Evolutionary conservation across 1,284 basidiomycete species (phyloP), one percentile per base, ranked within the genome.

Genomic region (Ustilago esculenta): DNA sequence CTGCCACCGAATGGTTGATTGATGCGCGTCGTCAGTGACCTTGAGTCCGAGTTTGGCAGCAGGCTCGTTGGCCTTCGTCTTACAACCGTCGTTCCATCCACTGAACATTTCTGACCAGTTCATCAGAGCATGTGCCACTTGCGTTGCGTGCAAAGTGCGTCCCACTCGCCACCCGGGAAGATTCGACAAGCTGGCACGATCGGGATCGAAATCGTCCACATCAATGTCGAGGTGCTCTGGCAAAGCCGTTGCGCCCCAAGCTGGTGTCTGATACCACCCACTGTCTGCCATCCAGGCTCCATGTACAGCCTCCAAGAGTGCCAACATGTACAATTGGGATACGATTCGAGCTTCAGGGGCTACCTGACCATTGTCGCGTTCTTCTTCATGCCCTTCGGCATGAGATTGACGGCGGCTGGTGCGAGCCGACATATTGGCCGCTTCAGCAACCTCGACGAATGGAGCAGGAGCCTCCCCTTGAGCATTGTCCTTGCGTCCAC

Each of bases 41-140:
- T 45, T 58, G 52, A 59, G 54, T 15, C 55, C 55, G 11, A 35
- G 34, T 15, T 37, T 37, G 6, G 33, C 20, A 17, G 37, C 49
- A 6, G 24, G 42, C 2, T 40, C 44, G 15, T 34, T 39, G 32
- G 29, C 33, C 5, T 27, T 36, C 5, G 27, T 33, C 30, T 35
- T 47, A 20, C 49, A 41, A 11, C 32, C 53, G 6, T 48, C 50
- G 25, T 57, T 42, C 41, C 53, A 39, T n/a, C 58, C 54, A 36
- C 58, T 55, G 56, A 59, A 59, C 55, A 59, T 64, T n/a, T 55
- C 66, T 1, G 55, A 64, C 66, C 66, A 69, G 24, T 69, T 69
- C 60, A 69, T 59, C 39, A 69, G 43, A 10, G 59, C 66, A 17
- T 69, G 66, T 0, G 60, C 60, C 4, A 69, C 56, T 33, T 55